A percentile compares a stretch with the other conserved stretches of the same genome.
These are phyloP conservation scores for Scheffersomyces amazonensis DNA, from an alignment of 805 yeast species.

Conservation along the genomic window DNA sequence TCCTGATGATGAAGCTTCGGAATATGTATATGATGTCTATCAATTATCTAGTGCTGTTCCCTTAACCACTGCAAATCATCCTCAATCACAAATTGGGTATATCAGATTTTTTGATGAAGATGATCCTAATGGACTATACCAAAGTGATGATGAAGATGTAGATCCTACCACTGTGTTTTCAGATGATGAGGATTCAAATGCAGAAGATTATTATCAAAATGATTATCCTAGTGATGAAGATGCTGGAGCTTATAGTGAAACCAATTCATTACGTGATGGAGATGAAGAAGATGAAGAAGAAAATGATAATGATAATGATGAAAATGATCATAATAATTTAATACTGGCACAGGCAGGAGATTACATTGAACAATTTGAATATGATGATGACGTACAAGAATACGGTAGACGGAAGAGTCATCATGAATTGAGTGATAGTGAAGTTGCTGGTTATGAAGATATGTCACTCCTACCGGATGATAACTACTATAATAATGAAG, in stretches of 20 bases:
- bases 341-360: no score
- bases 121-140: constrained; percentile 22
- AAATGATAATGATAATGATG: constrained; percentile 12
- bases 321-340: constrained; percentile 3
- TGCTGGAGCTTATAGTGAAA: constrained; percentile 32
- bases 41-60: constrained; percentile 28
- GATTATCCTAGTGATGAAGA: constrained; percentile 96
- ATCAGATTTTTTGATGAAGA: constrained; percentile 56
- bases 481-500: constrained; percentile 2
- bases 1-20: constrained; percentile 30
- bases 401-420: background rate
- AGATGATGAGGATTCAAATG: constrained; percentile 84
- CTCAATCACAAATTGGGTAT: constrained; percentile 49
- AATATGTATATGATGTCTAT: constrained; percentile 91
- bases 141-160: constrained; percentile 38
- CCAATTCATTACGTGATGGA: constrained; percentile 9
- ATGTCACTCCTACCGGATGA: constrained; percentile 9
- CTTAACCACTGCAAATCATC: constrained; percentile 46
- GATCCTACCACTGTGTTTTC: constrained; percentile 29
- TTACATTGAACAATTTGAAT: constrained; percentile 8
- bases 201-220: constrained; percentile 87
- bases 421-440: constrained; percentile 15
- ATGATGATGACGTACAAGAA: background rate
- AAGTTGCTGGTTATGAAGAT: constrained; percentile 31
- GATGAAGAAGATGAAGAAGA: constrained; percentile 15